A percentile compares a stretch with the other conserved stretches of the same genome.
Conservation (phyloP, 2,329 filamentous ascomycete species). For the Drechslera avenae region DNA sequence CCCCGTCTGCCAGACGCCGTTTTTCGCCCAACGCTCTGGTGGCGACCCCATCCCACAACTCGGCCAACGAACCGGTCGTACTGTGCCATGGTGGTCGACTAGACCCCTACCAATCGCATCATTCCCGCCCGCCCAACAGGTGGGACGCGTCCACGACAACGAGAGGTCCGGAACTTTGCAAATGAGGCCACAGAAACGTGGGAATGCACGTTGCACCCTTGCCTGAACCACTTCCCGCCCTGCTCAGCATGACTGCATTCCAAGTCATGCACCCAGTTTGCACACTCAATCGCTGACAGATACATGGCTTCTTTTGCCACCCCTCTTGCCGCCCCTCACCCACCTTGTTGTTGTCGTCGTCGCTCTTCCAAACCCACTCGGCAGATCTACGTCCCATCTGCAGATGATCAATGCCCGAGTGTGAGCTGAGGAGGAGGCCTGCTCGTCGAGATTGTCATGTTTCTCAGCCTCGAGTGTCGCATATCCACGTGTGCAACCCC, state of each 20-base stretch:
- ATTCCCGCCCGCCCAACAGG: constrained; percentile 17
- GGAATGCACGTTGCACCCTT: constrained; percentile 45
- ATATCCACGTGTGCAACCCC: constrained; percentile 35
- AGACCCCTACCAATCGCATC: constrained; percentile 30
- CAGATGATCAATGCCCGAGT: constrained; percentile 21
- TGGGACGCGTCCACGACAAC: constrained; percentile 24
- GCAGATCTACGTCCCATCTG: constrained; percentile 21
- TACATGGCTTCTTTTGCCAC: background rate
- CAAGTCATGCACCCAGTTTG: constrained; percentile 9
- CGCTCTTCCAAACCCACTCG: constrained; percentile 14
- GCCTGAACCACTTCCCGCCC: constrained; percentile 20
- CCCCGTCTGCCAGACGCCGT: constrained; percentile 30
- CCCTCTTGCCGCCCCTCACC: too few species aligned
- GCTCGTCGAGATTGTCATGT: constrained; percentile 15
- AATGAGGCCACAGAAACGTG: constrained; percentile 40
- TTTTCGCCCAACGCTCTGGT: constrained; percentile 35
- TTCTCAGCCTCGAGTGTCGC: constrained; percentile 24
- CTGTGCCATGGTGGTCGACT: constrained; percentile 9
- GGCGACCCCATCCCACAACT: constrained; percentile 17
- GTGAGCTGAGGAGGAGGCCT: constrained; percentile 2
- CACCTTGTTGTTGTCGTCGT: too few species aligned
- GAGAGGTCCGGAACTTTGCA: constrained; percentile 40
- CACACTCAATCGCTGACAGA: constrained; percentile 7
- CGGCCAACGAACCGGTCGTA: constrained; percentile 17
- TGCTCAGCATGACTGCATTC: constrained; percentile 22